These are phyloP conservation scores for Botrytis medusae DNA, from an alignment of 2,329 filamentous ascomycete genomes.

Conservation along the genomic window DNA sequence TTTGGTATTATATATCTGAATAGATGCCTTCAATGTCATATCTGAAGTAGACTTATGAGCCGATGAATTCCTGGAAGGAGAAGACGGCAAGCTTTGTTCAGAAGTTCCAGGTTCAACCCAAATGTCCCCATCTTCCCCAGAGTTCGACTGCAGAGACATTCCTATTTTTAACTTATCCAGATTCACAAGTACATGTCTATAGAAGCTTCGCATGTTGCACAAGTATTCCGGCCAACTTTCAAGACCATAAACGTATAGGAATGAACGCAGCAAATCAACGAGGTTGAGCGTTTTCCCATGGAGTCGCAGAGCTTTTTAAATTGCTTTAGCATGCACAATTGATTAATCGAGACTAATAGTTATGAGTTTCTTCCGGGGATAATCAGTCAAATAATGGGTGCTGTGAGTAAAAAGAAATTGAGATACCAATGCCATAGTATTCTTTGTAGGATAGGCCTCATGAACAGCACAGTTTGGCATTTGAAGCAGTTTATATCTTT, in stretches of 20 bases:
- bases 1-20: not conserved
- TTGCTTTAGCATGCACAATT: too few species aligned
- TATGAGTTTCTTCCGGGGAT: not conserved
- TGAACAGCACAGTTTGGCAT: not conserved
- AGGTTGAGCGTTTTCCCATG: not conserved
- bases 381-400: too few species aligned
- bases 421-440: too few species aligned
- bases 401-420: not conserved
- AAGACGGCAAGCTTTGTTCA: not conserved
- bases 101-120: too few species aligned
- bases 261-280: not conserved
- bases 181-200: not conserved
- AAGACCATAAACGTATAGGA: not conserved
- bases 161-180: not conserved
- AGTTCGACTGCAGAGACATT: not conserved
- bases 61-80: not conserved
- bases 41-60: not conserved
- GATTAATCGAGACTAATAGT: not conserved
- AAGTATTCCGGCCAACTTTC: not conserved
- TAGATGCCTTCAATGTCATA: not conserved
- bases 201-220: not conserved
- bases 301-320: not conserved
- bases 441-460: too few species aligned
- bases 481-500: not conserved
- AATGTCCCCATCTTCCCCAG: not conserved